Base-by-base conservation (phyloP, 345 rosid genomes). In the Microthlaspi erraticum region DNA sequence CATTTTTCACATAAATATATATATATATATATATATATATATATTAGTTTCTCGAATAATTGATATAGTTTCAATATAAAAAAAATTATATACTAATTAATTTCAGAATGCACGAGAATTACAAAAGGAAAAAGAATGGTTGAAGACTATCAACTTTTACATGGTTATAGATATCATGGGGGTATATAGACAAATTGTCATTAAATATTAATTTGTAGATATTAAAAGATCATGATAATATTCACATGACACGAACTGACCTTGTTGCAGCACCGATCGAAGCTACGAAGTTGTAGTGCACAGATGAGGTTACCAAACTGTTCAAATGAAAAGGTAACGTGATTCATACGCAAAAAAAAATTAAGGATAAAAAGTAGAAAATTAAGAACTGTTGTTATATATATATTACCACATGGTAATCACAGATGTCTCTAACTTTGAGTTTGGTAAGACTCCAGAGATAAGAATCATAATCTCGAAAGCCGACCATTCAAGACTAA, bases 401-500 rank as follows among this genome's bases (percentile, higher is more conserved):
- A 12, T 60, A 36, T 79, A 12, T 60, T 81, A 83, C 85, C 89
- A 84, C 18, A 87, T 81, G 9, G 89, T 85, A 38, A 87, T 42
- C 6, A 81, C 87, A n/a, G 88, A 75, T 7, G 88, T 79, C 78
- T 87, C 87, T 16, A 85, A 79, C 72, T 74, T 78, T 8, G 87
- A 64, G 72, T 87, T 64, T 0, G 89, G 85, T 51, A 83, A 72
- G 43, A 78, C 66, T 11, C 85, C 93, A 11, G 84, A 78, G 7
- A 85, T 46, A n/a, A 87, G 51, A 56, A 80, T 31, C 42, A 87
- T 60, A 23, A 81, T 23, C 78, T 87, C 89, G 62, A 59, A 82
- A 0, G 83, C 66, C 89, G 87, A 85, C 85, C 87, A 79, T 53
- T 85, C 84, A 7, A 87, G 71, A 74, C 89, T 87, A 38, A 70